Percentiles rank a stretch among this genome's conserved stretches.
These are phyloP conservation scores for Salvia sclarea DNA, from an alignment of 305 asterid genomes.

Conservation along the genomic window DNA sequence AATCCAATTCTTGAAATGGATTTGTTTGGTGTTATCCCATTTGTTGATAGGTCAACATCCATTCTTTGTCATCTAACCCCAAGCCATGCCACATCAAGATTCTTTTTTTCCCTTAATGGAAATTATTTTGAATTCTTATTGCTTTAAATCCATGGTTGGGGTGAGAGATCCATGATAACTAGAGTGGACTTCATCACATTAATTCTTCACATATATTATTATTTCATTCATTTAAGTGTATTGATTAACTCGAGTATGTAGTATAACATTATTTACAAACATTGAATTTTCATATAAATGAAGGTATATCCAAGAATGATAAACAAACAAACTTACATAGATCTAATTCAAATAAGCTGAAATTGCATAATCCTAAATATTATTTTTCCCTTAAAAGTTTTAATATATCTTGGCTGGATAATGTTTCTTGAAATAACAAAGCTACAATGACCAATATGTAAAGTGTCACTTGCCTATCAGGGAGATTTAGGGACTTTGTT, in stretches of 20 bases:
- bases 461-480: no score
- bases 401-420: no score
- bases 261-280: not conserved
- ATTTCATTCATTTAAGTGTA: no score
- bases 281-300: no score
- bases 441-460: no score
- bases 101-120: conserved; percentile 49
- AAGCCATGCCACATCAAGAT: conserved; percentile 60
- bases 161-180: conserved; percentile 32
- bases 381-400: no score
- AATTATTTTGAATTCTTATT: conserved; percentile 25
- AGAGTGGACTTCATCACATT: conserved; percentile 37
- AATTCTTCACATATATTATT: not conserved
- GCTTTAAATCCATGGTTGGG: conserved; percentile 35
- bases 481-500: no score
- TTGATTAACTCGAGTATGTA: no score
- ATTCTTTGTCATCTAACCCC: conserved; percentile 58
- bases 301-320: not conserved
- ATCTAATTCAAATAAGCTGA: not conserved
- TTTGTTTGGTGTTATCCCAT: conserved; percentile 78
- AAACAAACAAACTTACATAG: not conserved
- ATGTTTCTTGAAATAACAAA: no score
- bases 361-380: no score
- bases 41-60: conserved; percentile 89
- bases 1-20: conserved; percentile 48